These are phyloP conservation scores for Pseudohalonectria lignicola DNA, from an alignment of 2,329 filamentous ascomycete species.

Conservation along the genomic window DNA sequence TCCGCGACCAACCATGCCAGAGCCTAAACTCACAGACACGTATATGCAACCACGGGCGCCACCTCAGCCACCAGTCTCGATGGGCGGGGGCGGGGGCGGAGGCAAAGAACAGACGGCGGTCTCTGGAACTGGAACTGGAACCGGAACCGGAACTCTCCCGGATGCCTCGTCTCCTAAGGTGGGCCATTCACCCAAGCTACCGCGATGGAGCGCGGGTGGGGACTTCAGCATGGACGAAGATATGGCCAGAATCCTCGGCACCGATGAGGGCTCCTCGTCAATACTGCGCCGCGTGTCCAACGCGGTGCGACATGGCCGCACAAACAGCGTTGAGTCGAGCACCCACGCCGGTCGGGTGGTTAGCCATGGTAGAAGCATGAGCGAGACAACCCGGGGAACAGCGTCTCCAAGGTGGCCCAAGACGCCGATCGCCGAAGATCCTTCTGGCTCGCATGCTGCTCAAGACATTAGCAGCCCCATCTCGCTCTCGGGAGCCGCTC, in stretches of 20 bases:
- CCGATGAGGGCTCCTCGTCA: conserved; percentile 65
- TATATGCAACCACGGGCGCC: conserved; percentile 49
- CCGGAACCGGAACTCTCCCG: conserved; percentile 24
- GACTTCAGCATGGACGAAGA: conserved; percentile 95
- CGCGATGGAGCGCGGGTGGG: conserved; percentile 66
- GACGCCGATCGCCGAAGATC: conserved; percentile 50
- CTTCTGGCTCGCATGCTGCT: conserved; percentile 26
- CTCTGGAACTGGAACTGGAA: conserved; percentile 13
- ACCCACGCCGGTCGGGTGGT: conserved; percentile 25
- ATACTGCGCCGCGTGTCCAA: conserved; percentile 86
- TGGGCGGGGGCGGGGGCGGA: too few relatives aligned
- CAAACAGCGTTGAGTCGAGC: conserved; percentile 61
- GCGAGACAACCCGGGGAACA: conserved; percentile 54
- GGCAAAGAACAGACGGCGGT: too few relatives aligned
- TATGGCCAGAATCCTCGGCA: conserved; percentile 76
- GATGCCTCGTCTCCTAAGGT: conserved; percentile 31
- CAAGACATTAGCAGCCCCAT: conserved; percentile 65
- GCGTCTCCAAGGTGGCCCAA: conserved; percentile 60
- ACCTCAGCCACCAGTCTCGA: conserved; percentile 37
- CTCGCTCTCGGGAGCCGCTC: conserved; percentile 43
- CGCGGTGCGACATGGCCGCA: conserved; percentile 84
- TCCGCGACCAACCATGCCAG: conserved; percentile 18
- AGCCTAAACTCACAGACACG: conserved; percentile 34
- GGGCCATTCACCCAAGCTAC: conserved; percentile 49
- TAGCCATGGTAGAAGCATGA: conserved; percentile 50